These are phyloP conservation scores for Phytophthora hibernalis DNA, from an alignment of 352 stramenopile species.

Conservation along the genomic window DNA sequence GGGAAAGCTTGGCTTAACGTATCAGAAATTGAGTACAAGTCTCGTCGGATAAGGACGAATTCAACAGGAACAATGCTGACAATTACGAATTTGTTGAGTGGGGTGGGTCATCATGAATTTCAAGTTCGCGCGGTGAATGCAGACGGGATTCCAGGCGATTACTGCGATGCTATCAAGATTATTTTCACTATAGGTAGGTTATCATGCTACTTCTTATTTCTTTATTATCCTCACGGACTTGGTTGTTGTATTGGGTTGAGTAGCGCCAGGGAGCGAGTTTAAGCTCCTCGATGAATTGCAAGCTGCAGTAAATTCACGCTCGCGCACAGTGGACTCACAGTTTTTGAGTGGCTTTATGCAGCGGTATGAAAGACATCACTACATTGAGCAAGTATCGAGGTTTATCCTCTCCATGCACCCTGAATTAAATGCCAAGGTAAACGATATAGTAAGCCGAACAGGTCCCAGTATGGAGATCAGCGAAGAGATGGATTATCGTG, in stretches of 20 bases:
- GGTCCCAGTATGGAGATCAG: neutral
- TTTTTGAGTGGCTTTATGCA: conserved; percentile 88
- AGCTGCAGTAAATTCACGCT: conserved; percentile 76
- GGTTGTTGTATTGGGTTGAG: conserved; percentile 2
- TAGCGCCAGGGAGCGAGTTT: conserved; percentile 70
- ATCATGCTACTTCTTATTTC: neutral
- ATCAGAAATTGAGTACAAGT: conserved; percentile 65
- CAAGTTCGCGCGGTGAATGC: conserved; percentile 68
- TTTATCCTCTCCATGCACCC: conserved; percentile 72
- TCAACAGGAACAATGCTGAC: conserved; percentile 47
- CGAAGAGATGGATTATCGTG: conserved; percentile 7
- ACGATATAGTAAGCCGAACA: conserved; percentile 49
- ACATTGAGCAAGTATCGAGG: conserved; percentile 69
- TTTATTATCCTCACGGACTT: neutral
- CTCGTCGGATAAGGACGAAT: conserved; percentile 55
- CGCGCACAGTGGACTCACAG: conserved; percentile 70
- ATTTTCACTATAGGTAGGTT: conserved; percentile 73
- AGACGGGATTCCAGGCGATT: conserved; percentile 60
- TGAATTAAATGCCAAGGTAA: conserved; percentile 54
- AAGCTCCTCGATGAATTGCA: conserved; percentile 81
- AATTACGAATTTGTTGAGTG: conserved; percentile 59
- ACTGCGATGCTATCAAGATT: conserved; percentile 51
- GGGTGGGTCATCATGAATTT: conserved; percentile 71
- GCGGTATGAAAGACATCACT: conserved; percentile 74
- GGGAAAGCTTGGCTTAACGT: conserved; percentile 61